Percentiles rank a stretch among this genome's conserved stretches.
Conservation (phyloP, 73 alveolate species). For the Paramecium octaurelia region DNA sequence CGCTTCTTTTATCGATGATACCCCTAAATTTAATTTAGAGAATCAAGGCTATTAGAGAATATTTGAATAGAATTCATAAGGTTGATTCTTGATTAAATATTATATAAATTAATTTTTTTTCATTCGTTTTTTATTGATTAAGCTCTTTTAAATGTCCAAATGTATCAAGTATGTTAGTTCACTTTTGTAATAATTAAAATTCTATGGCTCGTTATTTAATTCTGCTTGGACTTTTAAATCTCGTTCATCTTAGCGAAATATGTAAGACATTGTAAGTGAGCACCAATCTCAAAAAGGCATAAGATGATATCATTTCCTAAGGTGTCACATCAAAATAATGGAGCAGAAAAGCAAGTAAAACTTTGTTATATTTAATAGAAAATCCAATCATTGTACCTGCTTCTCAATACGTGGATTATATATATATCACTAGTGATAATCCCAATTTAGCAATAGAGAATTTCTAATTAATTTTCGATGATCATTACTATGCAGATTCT, state of each 20-base stretch:
- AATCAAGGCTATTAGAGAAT: constrained; percentile 49
- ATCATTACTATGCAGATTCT: constrained; percentile 27
- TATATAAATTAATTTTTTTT: background rate
- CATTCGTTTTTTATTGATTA: background rate
- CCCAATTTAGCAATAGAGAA: background rate
- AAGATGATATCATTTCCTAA: background rate
- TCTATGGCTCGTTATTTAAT: background rate
- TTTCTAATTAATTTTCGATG: background rate
- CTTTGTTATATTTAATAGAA: background rate
- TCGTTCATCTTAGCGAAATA: background rate
- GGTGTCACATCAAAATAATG: background rate
- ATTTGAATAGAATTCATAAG: constrained; percentile 53
- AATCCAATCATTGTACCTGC: constrained; percentile 28
- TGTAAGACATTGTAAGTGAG: background rate
- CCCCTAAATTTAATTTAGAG: constrained; percentile 50
- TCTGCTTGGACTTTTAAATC: background rate
- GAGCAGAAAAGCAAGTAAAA: constrained; percentile 20
- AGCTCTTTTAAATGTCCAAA: background rate
- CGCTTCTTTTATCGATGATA: constrained; percentile 45
- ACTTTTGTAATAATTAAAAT: background rate
- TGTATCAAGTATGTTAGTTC: background rate
- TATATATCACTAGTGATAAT: background rate
- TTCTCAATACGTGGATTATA: background rate
- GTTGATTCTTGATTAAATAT: background rate
- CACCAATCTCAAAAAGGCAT: background rate